Base-by-base conservation (phyloP, 108 stramenopile species). In the Pseudonitzschia multiseries region DNA sequence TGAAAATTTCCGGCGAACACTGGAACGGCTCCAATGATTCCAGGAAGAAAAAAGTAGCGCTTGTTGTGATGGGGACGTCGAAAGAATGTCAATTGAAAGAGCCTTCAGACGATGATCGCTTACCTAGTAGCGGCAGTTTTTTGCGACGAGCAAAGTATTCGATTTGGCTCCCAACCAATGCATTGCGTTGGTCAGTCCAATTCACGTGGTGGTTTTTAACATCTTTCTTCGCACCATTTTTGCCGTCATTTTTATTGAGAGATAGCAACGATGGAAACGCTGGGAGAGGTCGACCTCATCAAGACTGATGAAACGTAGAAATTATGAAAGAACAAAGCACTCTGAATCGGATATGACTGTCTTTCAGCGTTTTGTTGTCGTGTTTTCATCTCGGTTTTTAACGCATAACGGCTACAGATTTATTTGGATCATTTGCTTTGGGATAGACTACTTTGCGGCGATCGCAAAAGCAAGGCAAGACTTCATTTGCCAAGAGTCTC, bases 51-150 rank as follows among this genome's bases (percentile, higher is more conserved):
- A 62, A 62, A 62, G 61, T 33, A n/a, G n/a, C 61, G 4, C 61
- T 62, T 31, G 61, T 62, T 33, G 61, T 62, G 8, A 62, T 62
- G 61, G 61, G 61, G n/a, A 62, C 61, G 31, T 33, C n/a, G 0
- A 62, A 62, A 62, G 32, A 62, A 20, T 15, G 32, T 15, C 61
- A 33, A 40, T 40, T 62, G 61, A 62, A 62, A 22, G 61, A 32
- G 14, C 33, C 61, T 8, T 40, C 61, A 20, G 40, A 62, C 15
- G 31, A 31, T 33, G n/a, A 40, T 62, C 15, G 33, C 15, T 15
- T 8, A 13, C 1, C 18, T 62, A 40, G 10, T 13, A 21, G 33
- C 0, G 31, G 15, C 9, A 26, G 54, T 20, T 9, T 31, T 41
- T n/a, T 40, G 10, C 61, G 40, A 33, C 9, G 12, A 33, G 9